Evolutionary conservation across 345 rosid genomes (phyloP), one percentile per base, ranked within the genome.

Genomic region (Eucalyptus paniculata): DNA sequence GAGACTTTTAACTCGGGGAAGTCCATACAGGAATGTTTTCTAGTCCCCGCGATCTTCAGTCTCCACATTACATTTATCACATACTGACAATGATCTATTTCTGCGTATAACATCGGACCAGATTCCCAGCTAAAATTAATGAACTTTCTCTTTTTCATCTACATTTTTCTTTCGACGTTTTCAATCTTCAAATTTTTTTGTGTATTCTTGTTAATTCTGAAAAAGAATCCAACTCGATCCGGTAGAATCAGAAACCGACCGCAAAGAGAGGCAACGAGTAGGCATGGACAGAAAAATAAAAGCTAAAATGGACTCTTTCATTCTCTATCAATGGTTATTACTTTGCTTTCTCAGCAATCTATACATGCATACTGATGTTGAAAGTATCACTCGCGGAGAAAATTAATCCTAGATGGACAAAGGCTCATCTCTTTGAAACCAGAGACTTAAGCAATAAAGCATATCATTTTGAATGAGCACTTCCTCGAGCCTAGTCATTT

Each of bases 161-260:
- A 18, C 45, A 72, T 72, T 34, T 72, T 37, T 10, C 45, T 72
- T 37, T 37, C 28, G 2, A 40, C 45, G 0, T 37, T 77, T 23
- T 77, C 83, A 77, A 72, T 72, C 13, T 72, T 72, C 26, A 56
- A 24, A 2, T 0, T 56, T 56, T 34, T 18, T 8, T 34, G 82
- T 72, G 45, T 19, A 37, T 72, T 34, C 45, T 37, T 37, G 45
- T 72, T 18, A 72, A 37, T 72, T 72, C 26, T 21, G 45, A 72
- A 17, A 19, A 37, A 19, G 45, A 72, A 72, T 19, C 14, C 14
- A 2, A 19, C 40, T 37, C 0, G 2, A 34, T 2, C 26, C 0
- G 44, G 44, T 69, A 18, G 0, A 72, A 18, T 72, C 4, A 2
- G 81, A 34, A 72, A 72, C 82, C 26, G 14, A 72, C 82, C 2